phyloP scores from a whole-genome alignment of 768 basidiomycete species.

The Mycena filopes region DNA sequence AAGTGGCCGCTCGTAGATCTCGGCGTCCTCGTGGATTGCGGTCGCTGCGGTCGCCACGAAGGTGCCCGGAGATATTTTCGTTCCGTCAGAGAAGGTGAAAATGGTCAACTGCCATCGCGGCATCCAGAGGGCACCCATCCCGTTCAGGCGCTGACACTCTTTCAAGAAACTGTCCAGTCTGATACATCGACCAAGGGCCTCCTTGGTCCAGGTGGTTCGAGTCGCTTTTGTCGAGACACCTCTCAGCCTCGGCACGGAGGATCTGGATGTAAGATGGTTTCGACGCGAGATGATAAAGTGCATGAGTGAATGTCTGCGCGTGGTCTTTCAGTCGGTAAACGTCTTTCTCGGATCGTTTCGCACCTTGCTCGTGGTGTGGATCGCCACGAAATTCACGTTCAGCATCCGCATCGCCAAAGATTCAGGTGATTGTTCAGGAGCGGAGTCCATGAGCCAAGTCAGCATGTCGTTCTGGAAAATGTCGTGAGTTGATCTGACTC shows the following conservation, averaged over 20 bases:
- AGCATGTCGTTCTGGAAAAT: conserved; percentile 47
- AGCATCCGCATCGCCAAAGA: conserved; percentile 40
- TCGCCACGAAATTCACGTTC: conserved; percentile 38
- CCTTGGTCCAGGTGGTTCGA: conserved; percentile 47
- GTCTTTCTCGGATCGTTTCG: conserved; percentile 30
- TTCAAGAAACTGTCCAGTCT: conserved; percentile 55
- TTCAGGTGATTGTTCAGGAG: conserved; percentile 38
- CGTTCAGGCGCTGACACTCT: conserved; percentile 49
- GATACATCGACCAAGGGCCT: conserved; percentile 50
- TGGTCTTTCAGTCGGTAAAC: conserved; percentile 36
- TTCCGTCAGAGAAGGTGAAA: conserved; percentile 51
- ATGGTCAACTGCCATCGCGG: conserved; percentile 42
- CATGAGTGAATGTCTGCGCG: conserved; percentile 46
- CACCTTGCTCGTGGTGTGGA: conserved; percentile 41
- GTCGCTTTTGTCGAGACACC: conserved; percentile 42
- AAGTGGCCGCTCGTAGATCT: conserved; percentile 47
- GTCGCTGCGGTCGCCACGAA: conserved; percentile 36
- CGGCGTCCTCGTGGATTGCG: conserved; percentile 46
- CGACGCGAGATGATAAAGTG: conserved; percentile 48
- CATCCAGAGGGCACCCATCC: conserved; percentile 42
- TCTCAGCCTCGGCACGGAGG: conserved; percentile 51
- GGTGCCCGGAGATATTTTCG: conserved; percentile 45
- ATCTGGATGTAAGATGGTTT: conserved; percentile 46
- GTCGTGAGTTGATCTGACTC: conserved; percentile 35
- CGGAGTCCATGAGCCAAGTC: conserved; percentile 50